Evolutionary conservation across 1,284 basidiomycete genomes (phyloP), one percentile per base, ranked within the genome.

Genomic region (Kwoniella shivajii): DNA sequence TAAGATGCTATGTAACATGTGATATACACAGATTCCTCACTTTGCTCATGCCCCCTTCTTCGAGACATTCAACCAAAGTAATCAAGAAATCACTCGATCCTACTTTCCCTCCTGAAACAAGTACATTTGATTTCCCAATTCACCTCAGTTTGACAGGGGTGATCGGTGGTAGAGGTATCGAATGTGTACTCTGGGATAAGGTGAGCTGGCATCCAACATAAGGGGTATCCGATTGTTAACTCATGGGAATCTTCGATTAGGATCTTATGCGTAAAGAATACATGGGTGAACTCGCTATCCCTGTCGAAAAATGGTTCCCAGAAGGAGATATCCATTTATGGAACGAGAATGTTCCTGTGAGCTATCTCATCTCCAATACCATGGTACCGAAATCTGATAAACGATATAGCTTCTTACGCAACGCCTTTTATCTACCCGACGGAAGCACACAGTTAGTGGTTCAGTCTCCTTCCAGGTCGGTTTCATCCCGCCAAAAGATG

Each of bases 121-220:
- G 90, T 11, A 92, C 89, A 0, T 94, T 93, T 70, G 88, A 93
- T 57, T 89, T 92, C 66, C 88, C 90, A 0, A 81, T 96, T 24
- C 90, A 87, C 67, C 81, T 88, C 26, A 87, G 86, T 7, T 81
- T 88, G 30, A 86, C 86, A 0, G 88, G 87, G 53, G 82, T 83
- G 39, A 83, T 92, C 11, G 87, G 88, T 39, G 86, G 84, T 4
- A 61, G 77, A 24, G 77, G 77, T 6, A 69, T 97, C 47, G 92
- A 97, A 73, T 82, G 92, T 44, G 87, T 97, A 30, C 82, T 92
- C 0, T 98, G 94, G 94, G 92, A 95, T 78, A 92, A 90, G 80
- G 94, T 95, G 71, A 66, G 76, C 46, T 61, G 66, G 4, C 6
- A 3, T 16, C 42, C 26, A 24, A 27, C 14, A 36, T 7, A 37